phyloP scores from a whole-genome alignment of 2,329 filamentous ascomycete genomes.

The Helicocarpus griseus region DNA sequence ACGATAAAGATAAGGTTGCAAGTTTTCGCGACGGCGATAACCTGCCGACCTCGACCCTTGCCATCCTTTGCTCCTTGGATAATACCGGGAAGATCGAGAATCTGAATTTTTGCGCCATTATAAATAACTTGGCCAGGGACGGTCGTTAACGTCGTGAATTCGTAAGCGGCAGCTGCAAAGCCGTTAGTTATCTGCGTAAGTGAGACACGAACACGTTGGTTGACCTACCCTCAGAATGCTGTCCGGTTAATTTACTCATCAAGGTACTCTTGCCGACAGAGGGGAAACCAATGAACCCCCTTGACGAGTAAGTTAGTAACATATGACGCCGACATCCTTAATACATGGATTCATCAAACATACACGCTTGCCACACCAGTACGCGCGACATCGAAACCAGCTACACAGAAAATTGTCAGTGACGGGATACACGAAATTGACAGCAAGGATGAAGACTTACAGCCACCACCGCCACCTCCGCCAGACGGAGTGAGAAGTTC shows the following conservation, averaged over 20 bases:
- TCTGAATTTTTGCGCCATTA: conserved; percentile 95
- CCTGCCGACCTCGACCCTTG: conserved; percentile 92
- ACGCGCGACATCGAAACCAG: conserved; percentile 93
- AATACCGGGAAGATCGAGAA: conserved; percentile 96
- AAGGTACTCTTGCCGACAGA: conserved; percentile 97
- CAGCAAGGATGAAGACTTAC: conserved; percentile 21
- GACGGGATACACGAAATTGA: background rate
- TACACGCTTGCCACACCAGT: conserved; percentile 90
- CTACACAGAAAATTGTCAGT: conserved; percentile 22
- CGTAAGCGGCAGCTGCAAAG: conserved; percentile 69
- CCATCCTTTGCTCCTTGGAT: conserved; percentile 98
- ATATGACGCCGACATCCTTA: background rate
- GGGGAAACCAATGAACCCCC: conserved; percentile 92
- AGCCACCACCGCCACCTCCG: conserved; percentile 73
- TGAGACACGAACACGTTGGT: background rate
- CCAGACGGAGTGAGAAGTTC: conserved; percentile 81
- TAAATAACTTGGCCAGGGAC: conserved; percentile 94
- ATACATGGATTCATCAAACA: conserved; percentile 21
- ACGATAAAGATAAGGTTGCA: conserved; percentile 99
- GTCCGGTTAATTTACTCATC: conserved; percentile 88
- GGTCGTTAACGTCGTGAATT: conserved; percentile 96
- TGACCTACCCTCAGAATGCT: conserved; percentile 69
- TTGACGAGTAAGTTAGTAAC: conserved; percentile 8
- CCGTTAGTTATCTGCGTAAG: conserved; percentile 6
- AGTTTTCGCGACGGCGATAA: conserved; percentile 97